phyloP scores from a whole-genome alignment of 2,329 filamentous ascomycete species.

The Cytospora leucostoma region DNA sequence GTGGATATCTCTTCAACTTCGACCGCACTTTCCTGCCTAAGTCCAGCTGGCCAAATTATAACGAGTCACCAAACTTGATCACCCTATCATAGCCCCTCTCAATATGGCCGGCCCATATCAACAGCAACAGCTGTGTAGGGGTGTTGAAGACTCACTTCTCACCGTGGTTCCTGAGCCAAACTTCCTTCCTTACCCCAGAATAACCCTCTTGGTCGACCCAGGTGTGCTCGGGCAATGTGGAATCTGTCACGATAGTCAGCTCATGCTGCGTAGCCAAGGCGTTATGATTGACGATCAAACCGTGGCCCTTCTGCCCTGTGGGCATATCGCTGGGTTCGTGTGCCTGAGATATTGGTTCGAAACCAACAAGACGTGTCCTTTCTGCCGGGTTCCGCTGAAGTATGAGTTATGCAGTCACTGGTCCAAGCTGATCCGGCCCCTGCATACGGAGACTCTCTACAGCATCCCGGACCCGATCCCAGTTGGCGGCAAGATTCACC shows the following conservation, averaged over 20 bases:
- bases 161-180: constrained; percentile 4
- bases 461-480: constrained; percentile 16
- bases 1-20: not conserved
- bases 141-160: constrained; percentile 15
- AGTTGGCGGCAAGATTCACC: constrained; percentile 3
- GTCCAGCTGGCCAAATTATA: not conserved
- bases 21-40: not conserved
- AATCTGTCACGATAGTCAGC: constrained; percentile 17
- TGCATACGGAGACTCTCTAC: constrained; percentile 13
- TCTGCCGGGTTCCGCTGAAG: constrained; percentile 7
- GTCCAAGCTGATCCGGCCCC: not conserved
- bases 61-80: not conserved
- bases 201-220: constrained; percentile 9
- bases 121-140: not conserved
- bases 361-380: constrained; percentile 13
- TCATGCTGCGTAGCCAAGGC: not conserved
- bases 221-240: constrained; percentile 7
- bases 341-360: constrained; percentile 14
- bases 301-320: constrained; percentile 19
- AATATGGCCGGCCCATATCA: not conserved
- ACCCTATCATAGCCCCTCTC: not conserved
- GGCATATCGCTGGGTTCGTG: constrained; percentile 13
- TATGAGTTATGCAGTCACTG: constrained; percentile 23
- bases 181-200: constrained; percentile 19
- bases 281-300: not conserved